Evolutionary conservation across 2,329 filamentous ascomycete species (phyloP), one percentile per base, ranked within the genome.

Genomic region (Fusarium subglutinans): DNA sequence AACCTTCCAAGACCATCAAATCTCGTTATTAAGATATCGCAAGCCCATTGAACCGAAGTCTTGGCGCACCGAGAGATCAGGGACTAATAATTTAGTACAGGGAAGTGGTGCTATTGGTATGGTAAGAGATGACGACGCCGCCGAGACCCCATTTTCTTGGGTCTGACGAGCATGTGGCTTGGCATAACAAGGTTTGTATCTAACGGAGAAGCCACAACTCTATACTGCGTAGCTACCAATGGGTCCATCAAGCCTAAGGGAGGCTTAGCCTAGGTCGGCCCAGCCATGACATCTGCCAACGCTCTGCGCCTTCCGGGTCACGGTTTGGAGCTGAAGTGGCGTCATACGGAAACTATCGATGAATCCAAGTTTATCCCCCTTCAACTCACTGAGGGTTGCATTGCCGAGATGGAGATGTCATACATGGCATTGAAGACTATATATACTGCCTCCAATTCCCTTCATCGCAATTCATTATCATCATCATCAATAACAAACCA

Each of bases 271-370:
- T 35, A 45, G 9, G 24, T 18, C 5, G 9, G 35, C 20, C 22
- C 18, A 30, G 40, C n/a, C 14, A 69, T 69, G 66, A 69, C 66
- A 69, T 70, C 18, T 37, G 66, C 66, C 66, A 69, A 70, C 35
- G 35, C 17, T 43, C 51, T 69, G 45, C 45, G 66, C 41, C 66
- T 53, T 24, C 3, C 8, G 6, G 20, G 20, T 13, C 28, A 37
- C 35, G 15, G 37, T 28, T 50, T 45, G 33, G n/a, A 35, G 48
- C 26, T 44, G 50, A 10, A 44, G 65, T 63, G 48, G 66, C 66
- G 64, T 69, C 64, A 69, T 63, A 11, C 64, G 57, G 33, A 47
- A 70, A 26, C 66, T 54, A 20, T 63, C n/a, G 51, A 53, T 26
- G 40, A 38, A 57, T 26, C 24, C 58, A 41, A 61, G 51, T 56